These are phyloP conservation scores for Cyberlindnera suaveolens DNA, from an alignment of 805 yeast species.

Conservation along the genomic window DNA sequence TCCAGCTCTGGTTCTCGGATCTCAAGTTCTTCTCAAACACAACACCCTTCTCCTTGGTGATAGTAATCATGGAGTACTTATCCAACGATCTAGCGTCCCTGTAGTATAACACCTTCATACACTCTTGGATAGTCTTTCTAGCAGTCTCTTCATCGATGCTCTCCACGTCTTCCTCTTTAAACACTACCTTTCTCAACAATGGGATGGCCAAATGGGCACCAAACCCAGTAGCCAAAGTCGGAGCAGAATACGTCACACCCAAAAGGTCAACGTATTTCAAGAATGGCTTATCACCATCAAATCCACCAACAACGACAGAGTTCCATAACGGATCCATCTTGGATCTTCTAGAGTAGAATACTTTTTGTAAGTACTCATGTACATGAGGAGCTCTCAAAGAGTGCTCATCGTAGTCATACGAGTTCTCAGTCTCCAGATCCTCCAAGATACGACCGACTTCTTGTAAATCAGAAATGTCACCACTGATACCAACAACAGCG, in stretches of 20 bases:
- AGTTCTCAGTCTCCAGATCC: constrained; percentile 70
- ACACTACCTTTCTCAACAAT: constrained; percentile 76
- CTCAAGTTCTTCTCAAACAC: constrained; percentile 58
- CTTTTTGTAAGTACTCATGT: constrained; percentile 79
- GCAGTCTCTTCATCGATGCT: constrained; percentile 73
- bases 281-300: constrained; percentile 66
- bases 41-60: constrained; percentile 58
- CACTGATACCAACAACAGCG: constrained; percentile 89
- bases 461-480: constrained; percentile 93
- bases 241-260: constrained; percentile 87
- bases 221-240: constrained; percentile 91
- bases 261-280: constrained; percentile 83
- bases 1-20: constrained; percentile 81
- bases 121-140: constrained; percentile 64
- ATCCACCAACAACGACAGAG: constrained; percentile 86
- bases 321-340: constrained; percentile 98
- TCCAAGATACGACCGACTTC: constrained; percentile 68
- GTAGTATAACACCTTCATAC: constrained; percentile 92
- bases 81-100: constrained; percentile 94
- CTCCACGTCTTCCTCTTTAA: constrained; percentile 66
- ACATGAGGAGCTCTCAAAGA: constrained; percentile 77
- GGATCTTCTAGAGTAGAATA: constrained; percentile 80
- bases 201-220: constrained; percentile 96
- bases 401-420: constrained; percentile 69
- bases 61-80: constrained; percentile 72